A percentile compares a stretch with the other conserved stretches of the same genome.
Evolutionary conservation across 2,329 filamentous ascomycete genomes (phyloP).

Genomic region (Trichophyton benhamiae): DNA sequence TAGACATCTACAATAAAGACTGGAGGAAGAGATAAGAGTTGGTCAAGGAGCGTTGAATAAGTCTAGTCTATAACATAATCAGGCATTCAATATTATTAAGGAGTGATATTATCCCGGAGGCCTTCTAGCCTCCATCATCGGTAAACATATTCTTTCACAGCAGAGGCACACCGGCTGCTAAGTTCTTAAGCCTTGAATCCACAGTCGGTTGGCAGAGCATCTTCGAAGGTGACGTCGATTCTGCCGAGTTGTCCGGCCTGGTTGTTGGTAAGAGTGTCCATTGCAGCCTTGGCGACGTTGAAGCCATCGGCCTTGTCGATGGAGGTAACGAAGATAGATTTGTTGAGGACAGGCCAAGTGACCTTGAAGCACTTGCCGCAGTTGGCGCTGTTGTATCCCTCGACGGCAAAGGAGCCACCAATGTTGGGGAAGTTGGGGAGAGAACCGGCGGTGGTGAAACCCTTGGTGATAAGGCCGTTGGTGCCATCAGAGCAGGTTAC

Average conservation of each 20-base stretch:
- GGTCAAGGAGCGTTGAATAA: neutral
- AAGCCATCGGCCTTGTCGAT: constrained; percentile 37
- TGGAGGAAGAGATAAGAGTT: neutral
- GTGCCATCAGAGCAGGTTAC: constrained; percentile 35
- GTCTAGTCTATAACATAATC: neutral
- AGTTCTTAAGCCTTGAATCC: neutral
- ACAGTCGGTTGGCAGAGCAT: neutral
- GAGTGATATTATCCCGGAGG: neutral
- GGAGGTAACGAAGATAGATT: constrained; percentile 37
- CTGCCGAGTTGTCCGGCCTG: constrained; percentile 33
- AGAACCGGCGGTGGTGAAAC: constrained; percentile 31
- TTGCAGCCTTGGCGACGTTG: constrained; percentile 38
- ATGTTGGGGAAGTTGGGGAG: constrained; percentile 39
- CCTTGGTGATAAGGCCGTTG: constrained; percentile 24
- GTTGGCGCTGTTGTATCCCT: constrained; percentile 35
- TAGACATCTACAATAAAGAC: neutral
- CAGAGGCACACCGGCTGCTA: neutral
- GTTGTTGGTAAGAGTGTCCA: constrained; percentile 39
- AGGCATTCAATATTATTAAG: neutral
- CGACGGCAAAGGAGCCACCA: constrained; percentile 38
- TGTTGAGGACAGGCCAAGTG: constrained; percentile 34
- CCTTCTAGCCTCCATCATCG: neutral
- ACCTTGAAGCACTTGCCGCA: constrained; percentile 44
- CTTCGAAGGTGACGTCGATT: constrained; percentile 10
- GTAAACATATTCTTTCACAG: neutral